Evolutionary conservation across 2,329 filamentous ascomycete genomes (phyloP).

Genomic region (Diplodia corticola): DNA sequence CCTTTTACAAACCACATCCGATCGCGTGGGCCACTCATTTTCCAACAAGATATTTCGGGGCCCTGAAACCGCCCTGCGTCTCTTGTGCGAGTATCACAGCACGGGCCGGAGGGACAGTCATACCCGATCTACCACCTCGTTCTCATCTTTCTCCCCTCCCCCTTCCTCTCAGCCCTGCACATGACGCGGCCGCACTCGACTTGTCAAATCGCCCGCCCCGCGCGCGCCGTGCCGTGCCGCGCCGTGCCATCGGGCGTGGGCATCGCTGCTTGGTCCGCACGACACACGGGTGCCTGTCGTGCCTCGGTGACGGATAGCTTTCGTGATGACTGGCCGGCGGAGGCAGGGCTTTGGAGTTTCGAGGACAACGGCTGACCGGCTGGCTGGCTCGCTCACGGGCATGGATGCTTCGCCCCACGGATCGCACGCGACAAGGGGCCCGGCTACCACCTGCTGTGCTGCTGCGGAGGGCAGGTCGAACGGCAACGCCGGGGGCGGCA

Average conservation of each 20-base stretch:
- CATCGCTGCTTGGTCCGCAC: not conserved
- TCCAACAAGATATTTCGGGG: not conserved
- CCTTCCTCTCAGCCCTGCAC: not conserved
- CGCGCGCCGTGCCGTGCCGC: not conserved
- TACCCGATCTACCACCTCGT: not conserved
- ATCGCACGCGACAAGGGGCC: not conserved
- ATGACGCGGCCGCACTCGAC: not conserved
- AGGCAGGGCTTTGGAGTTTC: not conserved
- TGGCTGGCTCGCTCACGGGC: not conserved
- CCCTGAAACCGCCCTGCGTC: not conserved
- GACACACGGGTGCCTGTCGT: not conserved
- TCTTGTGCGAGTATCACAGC: slow-evolving; percentile 11
- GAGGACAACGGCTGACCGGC: not conserved
- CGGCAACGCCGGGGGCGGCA: not conserved
- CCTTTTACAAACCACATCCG: not conserved
- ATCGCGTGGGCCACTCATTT: not conserved
- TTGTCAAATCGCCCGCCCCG: not conserved
- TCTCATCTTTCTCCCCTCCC: not conserved
- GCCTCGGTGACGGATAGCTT: not conserved
- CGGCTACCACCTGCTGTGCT: not conserved
- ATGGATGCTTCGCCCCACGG: not conserved
- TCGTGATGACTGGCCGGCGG: not conserved
- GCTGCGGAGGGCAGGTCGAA: not conserved
- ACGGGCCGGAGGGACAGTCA: not conserved
- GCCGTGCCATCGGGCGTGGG: not conserved